Base-by-base conservation (phyloP, 2,329 filamentous ascomycete genomes). In the Epichloe bromicola region DNA sequence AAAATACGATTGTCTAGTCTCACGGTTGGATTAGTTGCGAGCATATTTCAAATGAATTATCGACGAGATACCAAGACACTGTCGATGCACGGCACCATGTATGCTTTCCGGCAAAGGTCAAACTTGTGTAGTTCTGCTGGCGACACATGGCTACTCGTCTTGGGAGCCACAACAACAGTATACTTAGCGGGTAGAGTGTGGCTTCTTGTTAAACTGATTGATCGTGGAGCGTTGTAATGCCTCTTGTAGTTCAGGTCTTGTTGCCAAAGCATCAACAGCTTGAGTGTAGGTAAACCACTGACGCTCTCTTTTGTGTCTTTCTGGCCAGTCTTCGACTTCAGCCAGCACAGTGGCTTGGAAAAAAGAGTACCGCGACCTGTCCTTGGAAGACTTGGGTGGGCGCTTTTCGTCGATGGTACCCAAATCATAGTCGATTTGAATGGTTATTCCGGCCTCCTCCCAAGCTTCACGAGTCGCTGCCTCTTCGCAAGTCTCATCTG, bases 391-490 rank as follows among this genome's bases (percentile, higher is more conserved):
- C 66, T 91, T 91, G 38, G 87, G 88, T 6, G 88, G 78, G 52
- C 89, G 81, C 65, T 82, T 86, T 70, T 98, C 93, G 50, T 83
- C 73, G 59, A 98, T 95, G 57, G 85, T 78, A 56, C 90, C 90
- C 48, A 98, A 78, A 67, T 95, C 88, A 65, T 84, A 85, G 60
- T 85, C 83, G 67, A 96, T 83, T 53, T 80, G 84, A 68, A 91
- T 86, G 61, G 86, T 76, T 62, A 97, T 94, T 61, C 93, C 93
- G 41, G 90, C 93, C 72, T 97, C 93, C 72, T 97, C 93, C 93
- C 93, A 97, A 54, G 93, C 93, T 69, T 98, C 93, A 59, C 93
- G 74, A 74, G 85, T 70, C 51, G 93, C 93, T 52, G 93, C 87
- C 65, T 91, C 80, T 55, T 85, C 81, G 56, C 87, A 93, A 55